phyloP scores from a whole-genome alignment of 805 yeast species.

The Metschnikowia koreensis region DNA sequence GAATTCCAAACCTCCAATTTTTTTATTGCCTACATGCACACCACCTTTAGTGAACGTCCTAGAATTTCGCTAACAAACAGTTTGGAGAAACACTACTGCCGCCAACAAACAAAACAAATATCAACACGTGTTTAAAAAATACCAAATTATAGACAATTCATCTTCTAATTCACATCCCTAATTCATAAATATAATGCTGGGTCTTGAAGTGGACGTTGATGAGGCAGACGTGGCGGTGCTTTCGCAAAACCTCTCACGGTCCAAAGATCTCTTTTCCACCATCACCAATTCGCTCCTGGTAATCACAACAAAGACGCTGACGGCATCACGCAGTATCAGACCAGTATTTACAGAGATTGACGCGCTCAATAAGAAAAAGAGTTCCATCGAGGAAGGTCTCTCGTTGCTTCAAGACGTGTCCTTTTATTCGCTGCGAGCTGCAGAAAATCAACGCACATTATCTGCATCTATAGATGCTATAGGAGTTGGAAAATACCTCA shows the following conservation, averaged over 20 bases:
- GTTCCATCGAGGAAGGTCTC: constrained; percentile 57
- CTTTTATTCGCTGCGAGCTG: constrained; percentile 47
- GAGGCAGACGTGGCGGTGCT: constrained; percentile 83
- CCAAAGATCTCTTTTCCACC: constrained; percentile 52
- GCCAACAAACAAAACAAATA: not conserved
- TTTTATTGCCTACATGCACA: too few species aligned
- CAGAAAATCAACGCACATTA: constrained; percentile 38
- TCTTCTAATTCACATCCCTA: not conserved
- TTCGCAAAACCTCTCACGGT: constrained; percentile 65
- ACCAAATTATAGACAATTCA: not conserved
- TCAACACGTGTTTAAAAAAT: not conserved
- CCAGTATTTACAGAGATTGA: constrained; percentile 71
- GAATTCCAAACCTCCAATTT: too few species aligned
- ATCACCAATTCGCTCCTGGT: constrained; percentile 55
- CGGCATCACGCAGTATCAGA: constrained; percentile 60
- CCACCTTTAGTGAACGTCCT: too few species aligned
- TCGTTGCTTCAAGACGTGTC: constrained; percentile 49
- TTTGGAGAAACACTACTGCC: too few species aligned
- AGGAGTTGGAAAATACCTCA: constrained; percentile 39
- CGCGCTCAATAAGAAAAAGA: constrained; percentile 51
- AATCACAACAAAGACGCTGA: constrained; percentile 51
- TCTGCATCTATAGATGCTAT: constrained; percentile 34
- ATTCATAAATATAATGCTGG: not conserved
- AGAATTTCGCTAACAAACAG: too few species aligned
- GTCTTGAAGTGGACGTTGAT: constrained; percentile 51